Conservation (phyloP, 1,284 basidiomycete genomes). For the Puccinia novopanici region DNA sequence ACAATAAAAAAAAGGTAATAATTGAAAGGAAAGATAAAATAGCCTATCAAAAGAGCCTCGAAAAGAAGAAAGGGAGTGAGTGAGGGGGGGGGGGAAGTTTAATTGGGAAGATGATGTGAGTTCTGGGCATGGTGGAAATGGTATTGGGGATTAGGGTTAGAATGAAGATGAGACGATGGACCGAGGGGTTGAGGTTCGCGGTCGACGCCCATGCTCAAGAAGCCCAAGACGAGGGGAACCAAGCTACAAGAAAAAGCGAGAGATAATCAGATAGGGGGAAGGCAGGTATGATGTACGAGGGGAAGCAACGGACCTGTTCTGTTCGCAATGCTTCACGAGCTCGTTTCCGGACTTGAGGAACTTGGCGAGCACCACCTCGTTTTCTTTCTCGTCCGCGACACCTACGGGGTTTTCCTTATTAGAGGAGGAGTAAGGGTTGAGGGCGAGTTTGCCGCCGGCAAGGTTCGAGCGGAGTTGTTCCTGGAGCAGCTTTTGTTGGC, state of each 20-base stretch:
- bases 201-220: constrained; percentile 53
- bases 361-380: constrained; percentile 10
- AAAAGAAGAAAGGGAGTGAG: too few relatives aligned
- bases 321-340: constrained; percentile 58
- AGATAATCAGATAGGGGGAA: not conserved
- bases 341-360: constrained; percentile 57
- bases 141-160: not conserved
- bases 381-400: constrained; percentile 46
- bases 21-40: too few relatives aligned
- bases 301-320: constrained; percentile 57
- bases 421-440: constrained; percentile 38
- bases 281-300: not conserved
- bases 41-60: too few relatives aligned
- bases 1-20: too few relatives aligned
- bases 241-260: constrained; percentile 52
- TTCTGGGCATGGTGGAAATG: not conserved
- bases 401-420: constrained; percentile 7
- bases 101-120: too few relatives aligned
- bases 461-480: constrained; percentile 22
- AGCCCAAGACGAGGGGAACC: constrained; percentile 59
- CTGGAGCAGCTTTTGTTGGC: constrained; percentile 35
- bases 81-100: too few relatives aligned
- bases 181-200: not conserved
- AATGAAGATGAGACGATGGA: not conserved
- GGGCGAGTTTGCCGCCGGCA: constrained; percentile 21